Percentiles rank a stretch among this genome's conserved stretches.
phyloP scores from a whole-genome alignment of 2,329 filamentous ascomycete species.

The Fusarium sp. region DNA sequence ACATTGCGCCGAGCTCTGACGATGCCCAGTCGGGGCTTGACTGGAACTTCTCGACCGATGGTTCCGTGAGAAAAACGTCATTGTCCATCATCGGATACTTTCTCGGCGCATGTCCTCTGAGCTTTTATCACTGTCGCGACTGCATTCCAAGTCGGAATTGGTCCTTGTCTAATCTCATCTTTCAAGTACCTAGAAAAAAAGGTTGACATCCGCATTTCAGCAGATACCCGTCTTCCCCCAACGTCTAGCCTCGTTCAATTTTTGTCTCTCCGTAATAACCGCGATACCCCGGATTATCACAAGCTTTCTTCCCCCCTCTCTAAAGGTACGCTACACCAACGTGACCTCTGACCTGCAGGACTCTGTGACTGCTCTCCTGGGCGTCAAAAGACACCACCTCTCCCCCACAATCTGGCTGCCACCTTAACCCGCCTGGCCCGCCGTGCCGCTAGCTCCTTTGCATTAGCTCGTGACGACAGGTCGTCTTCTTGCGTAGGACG shows the following conservation, averaged over 20 bases:
- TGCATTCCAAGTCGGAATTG: background rate
- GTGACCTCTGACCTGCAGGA: slow-evolving; percentile 13
- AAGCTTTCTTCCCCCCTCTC: slow-evolving; percentile 6
- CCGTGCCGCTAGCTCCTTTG: slow-evolving; percentile 18
- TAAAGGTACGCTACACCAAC: slow-evolving; percentile 22
- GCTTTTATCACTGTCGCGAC: background rate
- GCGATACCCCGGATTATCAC: slow-evolving; percentile 4
- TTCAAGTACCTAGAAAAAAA: background rate
- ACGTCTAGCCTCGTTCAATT: background rate
- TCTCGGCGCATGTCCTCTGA: background rate
- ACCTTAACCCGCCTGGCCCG: slow-evolving; percentile 1
- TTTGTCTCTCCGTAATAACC: background rate
- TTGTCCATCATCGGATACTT: background rate
- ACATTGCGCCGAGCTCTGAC: background rate
- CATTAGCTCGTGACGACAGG: slow-evolving; percentile 22
- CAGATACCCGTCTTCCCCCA: background rate
- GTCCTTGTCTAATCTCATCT: background rate
- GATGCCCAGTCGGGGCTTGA: background rate
- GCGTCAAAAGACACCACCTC: slow-evolving; percentile 1
- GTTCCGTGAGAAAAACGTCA: background rate
- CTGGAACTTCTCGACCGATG: background rate
- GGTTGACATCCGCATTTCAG: background rate
- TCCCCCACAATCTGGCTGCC: slow-evolving; percentile 17
- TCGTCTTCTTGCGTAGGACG: slow-evolving; percentile 18
- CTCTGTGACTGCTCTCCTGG: slow-evolving; percentile 18